Base-by-base conservation (phyloP, 2,329 filamentous ascomycete genomes). In the Fusarium temperatum region DNA sequence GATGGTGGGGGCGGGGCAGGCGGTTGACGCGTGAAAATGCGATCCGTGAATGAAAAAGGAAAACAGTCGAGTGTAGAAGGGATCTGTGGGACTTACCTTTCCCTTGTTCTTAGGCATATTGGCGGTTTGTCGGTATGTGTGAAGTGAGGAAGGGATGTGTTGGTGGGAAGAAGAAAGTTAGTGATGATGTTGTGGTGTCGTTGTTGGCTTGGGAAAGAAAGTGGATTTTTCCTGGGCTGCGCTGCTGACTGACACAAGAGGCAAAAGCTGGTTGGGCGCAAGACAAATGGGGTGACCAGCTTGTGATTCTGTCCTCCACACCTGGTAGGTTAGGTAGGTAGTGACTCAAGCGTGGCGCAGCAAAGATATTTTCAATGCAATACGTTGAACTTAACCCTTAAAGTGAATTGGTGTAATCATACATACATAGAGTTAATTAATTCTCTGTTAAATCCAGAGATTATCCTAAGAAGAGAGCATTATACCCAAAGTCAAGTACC, bases 81-180 rank as follows among this genome's bases (percentile, higher is more conserved):
- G 9, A 15, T 20, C 10, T 20, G 24, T 48, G 50, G 89, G 83
- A 24, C 57, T 61, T 88, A 97, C 95, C 88, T 98, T 98, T 95
- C 95, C 95, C 92, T 98, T 98, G 85, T 98, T 98, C 94, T 98
- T 98, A 82, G 95, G 95, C 95, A 98, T 98, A 73, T 85, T 91
- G 81, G 68, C 73, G 50, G 59, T 58, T 63, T 71, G 38, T 58
- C 15, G 14, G 55, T 60, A 47, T 63, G 53, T 62, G 42, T 66
- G 64, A 64, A 62, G 44, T 66, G 50, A 44, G 50, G 44, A 50
- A 61, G 61, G 48, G 38, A 53, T 41, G 41, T 51, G 61, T 63
- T 51, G 64, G 48, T 53, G 55, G 35, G 54, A 26, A 55, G 66
- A 50, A 61, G 73, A 66, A 65, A 68, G 72, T 58, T 51, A 70